Conservation (phyloP, 2,329 filamentous ascomycete species). For the Venturia carpophila region DNA sequence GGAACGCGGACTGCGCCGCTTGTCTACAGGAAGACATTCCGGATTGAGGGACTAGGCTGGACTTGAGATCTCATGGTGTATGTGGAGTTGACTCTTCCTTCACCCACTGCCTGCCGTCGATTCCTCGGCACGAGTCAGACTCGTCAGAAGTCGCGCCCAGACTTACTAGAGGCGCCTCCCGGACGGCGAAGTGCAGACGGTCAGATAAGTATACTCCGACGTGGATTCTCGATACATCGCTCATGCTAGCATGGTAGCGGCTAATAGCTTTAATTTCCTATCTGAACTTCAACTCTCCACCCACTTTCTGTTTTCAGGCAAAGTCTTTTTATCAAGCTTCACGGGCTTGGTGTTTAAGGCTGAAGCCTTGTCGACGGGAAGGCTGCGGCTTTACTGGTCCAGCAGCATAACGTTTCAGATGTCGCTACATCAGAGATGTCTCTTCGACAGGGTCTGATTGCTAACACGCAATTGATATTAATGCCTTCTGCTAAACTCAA, state of each 20-base stretch:
- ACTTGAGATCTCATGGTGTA: not conserved
- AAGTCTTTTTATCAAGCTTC: not conserved
- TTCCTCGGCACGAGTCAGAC: constrained; percentile 6
- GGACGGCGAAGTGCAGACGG: constrained; percentile 6
- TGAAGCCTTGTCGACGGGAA: not conserved
- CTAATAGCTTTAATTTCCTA: not conserved
- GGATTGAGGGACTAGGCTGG: not conserved
- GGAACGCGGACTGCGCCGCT: not conserved
- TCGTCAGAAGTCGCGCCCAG: not conserved
- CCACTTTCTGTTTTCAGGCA: not conserved
- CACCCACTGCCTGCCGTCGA: not conserved
- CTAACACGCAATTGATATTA: too few species aligned
- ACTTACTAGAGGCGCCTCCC: not conserved
- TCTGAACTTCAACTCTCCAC: not conserved
- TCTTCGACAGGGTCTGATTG: too few species aligned
- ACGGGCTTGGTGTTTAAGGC: not conserved
- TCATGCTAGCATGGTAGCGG: not conserved
- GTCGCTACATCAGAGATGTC: too few species aligned
- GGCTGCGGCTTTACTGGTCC: too few species aligned
- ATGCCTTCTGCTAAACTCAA: too few species aligned
- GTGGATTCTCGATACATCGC: not conserved
- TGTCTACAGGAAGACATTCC: not conserved
- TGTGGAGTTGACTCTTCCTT: not conserved
- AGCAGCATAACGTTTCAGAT: too few species aligned
- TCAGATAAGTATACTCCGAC: not conserved